These are phyloP conservation scores for Canavalia ensiformis DNA, from an alignment of 306 rosid species.

Conservation along the genomic window DNA sequence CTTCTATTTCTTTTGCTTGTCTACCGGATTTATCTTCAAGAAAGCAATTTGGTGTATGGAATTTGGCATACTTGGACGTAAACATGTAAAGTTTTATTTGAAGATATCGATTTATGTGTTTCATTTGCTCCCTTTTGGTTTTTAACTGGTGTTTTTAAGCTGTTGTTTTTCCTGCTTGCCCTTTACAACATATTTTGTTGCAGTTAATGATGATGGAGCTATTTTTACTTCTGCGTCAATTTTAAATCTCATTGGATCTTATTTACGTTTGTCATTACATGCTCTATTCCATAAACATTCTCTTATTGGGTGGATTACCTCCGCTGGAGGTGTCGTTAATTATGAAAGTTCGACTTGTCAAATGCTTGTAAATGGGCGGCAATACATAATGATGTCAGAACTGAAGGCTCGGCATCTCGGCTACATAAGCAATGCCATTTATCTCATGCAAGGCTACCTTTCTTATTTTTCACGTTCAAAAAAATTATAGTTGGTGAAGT, in stretches of 20 bases:
- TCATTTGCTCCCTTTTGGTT: constrained; percentile 9
- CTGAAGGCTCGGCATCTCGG: neutral
- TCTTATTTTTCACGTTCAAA: neutral
- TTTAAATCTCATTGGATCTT: neutral
- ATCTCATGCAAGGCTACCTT: neutral
- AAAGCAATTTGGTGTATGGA: constrained; percentile 29
- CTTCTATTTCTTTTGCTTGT: constrained; percentile 28
- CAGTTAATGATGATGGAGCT: neutral
- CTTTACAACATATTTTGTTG: neutral
- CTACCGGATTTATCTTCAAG: constrained; percentile 32
- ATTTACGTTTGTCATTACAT: neutral
- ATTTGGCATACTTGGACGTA: neutral
- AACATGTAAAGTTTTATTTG: constrained; percentile 34
- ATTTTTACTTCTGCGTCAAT: neutral
- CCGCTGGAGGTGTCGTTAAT: neutral
- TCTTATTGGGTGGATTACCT: neutral
- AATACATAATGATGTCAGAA: neutral
- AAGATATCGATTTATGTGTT: neutral
- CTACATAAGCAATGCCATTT: neutral
- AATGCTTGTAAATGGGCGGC: neutral
- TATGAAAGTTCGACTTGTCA: neutral
- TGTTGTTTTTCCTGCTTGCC: neutral
- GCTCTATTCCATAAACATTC: neutral
- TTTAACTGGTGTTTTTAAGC: neutral
- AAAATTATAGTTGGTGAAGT: neutral